phyloP scores from a whole-genome alignment of 768 basidiomycete genomes.

The Gelatoporia subvermispora region DNA sequence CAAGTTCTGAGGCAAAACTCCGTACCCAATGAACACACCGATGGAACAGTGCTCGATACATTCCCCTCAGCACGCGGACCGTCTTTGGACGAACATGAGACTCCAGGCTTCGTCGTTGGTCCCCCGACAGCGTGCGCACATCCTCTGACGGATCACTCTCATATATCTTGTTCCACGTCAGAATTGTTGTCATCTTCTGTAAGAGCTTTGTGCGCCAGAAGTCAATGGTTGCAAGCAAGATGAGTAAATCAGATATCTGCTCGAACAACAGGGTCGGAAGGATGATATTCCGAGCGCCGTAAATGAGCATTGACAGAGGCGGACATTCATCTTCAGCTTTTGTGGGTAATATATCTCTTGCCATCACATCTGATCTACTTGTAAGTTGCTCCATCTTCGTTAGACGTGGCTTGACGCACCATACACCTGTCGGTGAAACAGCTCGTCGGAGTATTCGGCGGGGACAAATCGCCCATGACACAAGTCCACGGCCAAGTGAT shows the following conservation, averaged over 20 bases:
- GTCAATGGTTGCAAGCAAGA: conserved; percentile 12
- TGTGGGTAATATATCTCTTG: neutral
- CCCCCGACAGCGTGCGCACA: neutral
- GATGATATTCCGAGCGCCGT: conserved; percentile 13
- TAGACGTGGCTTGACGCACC: neutral
- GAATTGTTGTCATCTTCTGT: neutral
- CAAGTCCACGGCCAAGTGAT: too few species aligned
- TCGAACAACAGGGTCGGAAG: conserved; percentile 2
- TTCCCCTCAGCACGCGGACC: too few species aligned
- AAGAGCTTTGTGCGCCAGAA: conserved; percentile 2
- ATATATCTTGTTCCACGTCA: conserved; percentile 4
- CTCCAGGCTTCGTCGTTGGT: neutral
- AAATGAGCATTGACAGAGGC: conserved; percentile 5
- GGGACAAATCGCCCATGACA: too few species aligned
- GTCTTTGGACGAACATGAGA: too few species aligned
- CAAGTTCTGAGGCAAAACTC: too few species aligned
- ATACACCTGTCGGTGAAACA: conserved; percentile 1
- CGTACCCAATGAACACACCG: too few species aligned
- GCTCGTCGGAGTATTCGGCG: neutral
- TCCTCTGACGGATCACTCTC: neutral
- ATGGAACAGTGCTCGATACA: too few species aligned
- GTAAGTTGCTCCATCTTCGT: neutral
- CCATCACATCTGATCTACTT: neutral
- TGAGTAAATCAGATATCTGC: conserved; percentile 8
- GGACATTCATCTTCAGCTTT: conserved; percentile 3